phyloP scores from a whole-genome alignment of 176 grass and related monocot genomes.

The Echinochloa phyllopogon region DNA sequence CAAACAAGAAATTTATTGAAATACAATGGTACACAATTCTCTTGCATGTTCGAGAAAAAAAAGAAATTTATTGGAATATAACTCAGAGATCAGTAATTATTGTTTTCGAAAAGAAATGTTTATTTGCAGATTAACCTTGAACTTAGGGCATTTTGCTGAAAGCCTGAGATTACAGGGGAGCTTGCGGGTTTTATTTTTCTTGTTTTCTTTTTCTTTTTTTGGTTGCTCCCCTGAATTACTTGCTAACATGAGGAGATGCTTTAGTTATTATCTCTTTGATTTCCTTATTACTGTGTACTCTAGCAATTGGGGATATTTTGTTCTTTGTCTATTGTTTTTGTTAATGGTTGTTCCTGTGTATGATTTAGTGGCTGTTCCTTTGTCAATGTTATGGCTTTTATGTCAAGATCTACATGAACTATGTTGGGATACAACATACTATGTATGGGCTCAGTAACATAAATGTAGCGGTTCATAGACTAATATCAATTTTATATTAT shows the following conservation, averaged over 20 bases:
- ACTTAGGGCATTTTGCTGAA: background rate
- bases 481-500: constrained; percentile 8
- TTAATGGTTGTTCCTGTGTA: constrained; percentile 11
- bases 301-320: background rate
- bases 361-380: constrained; percentile 13
- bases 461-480: background rate
- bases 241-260: background rate
- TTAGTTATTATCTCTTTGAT: background rate
- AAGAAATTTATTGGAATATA: background rate
- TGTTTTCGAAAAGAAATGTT: background rate
- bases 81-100: background rate
- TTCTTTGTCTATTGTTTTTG: background rate
- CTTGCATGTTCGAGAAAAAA: background rate
- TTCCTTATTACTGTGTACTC: background rate
- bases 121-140: background rate
- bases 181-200: background rate
- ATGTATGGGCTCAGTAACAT: constrained; percentile 4
- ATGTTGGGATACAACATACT: background rate
- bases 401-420: constrained; percentile 27
- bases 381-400: background rate
- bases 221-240: background rate
- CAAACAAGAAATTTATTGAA: background rate
- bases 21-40: background rate
- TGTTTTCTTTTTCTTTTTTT: background rate
- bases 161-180: background rate